phyloP scores from a whole-genome alignment of 1,139 yeast genomes.

The Suhomyces bolitotheri region DNA sequence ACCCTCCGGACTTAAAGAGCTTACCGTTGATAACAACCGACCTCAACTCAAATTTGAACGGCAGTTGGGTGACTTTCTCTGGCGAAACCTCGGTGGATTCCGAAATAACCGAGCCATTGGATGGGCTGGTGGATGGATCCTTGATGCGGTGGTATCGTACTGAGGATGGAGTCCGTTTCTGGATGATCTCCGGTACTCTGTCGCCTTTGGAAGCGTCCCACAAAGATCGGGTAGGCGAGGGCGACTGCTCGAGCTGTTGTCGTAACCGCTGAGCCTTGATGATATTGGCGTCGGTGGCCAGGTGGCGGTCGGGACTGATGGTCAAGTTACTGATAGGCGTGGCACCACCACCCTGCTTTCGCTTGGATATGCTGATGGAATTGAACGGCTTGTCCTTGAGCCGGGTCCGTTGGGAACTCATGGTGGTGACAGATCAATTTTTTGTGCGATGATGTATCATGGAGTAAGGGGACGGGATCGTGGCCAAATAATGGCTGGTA shows the following conservation, averaged over 20 bases:
- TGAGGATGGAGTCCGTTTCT: neutral
- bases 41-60: slow-evolving; percentile 7
- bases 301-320: slow-evolving; percentile 1
- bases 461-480: too few species aligned
- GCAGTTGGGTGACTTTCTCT: neutral
- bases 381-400: slow-evolving; percentile 14
- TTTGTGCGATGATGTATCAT: slow-evolving; percentile 5
- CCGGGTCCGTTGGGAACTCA: slow-evolving; percentile 10
- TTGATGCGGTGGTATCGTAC: neutral
- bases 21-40: slow-evolving; percentile 9
- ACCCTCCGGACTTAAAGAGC: slow-evolving; percentile 5
- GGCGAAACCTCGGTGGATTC: neutral
- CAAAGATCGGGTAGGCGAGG: neutral
- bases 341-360: slow-evolving; percentile 15
- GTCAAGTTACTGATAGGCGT: slow-evolving; percentile 13
- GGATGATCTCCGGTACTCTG: neutral
- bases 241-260: slow-evolving; percentile 4
- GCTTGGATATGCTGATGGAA: slow-evolving; percentile 11
- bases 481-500: too few species aligned
- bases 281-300: slow-evolving; percentile 3
- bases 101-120: neutral
- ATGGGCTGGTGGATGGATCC: neutral
- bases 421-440: slow-evolving; percentile 3
- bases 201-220: slow-evolving; percentile 1
- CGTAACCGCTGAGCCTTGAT: slow-evolving; percentile 8